These are phyloP conservation scores for Acer negundo DNA, from an alignment of 345 rosid genomes.

Conservation along the genomic window DNA sequence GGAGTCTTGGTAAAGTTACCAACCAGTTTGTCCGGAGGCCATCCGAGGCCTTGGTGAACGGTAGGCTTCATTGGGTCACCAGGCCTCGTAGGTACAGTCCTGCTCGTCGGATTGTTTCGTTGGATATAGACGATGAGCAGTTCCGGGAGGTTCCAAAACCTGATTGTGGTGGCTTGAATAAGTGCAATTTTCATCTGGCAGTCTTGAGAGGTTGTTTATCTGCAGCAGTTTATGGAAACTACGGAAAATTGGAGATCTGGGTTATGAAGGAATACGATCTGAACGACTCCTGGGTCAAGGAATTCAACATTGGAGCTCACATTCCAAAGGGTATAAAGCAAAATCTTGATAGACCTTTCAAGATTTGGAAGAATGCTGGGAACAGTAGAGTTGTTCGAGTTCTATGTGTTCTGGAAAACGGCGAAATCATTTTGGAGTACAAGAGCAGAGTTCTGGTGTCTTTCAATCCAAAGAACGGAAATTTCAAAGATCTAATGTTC, in stretches of 20 bases:
- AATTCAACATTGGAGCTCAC: constrained; percentile 62
- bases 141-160: constrained; percentile 80
- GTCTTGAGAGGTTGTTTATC: constrained; percentile 61
- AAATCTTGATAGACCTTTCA: constrained; percentile 41
- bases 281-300: constrained; percentile 74
- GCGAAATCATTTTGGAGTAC: constrained; percentile 82
- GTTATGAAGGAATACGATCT: constrained; percentile 69
- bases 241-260: constrained; percentile 85
- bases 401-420: constrained; percentile 58
- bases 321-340: constrained; percentile 75
- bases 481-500: constrained; percentile 59
- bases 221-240: constrained; percentile 66
- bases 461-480: constrained; percentile 62
- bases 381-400: constrained; percentile 56
- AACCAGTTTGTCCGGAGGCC: constrained; percentile 59
- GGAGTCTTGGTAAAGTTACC: constrained; percentile 67
- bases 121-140: constrained; percentile 72
- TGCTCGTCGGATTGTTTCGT: constrained; percentile 64
- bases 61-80: constrained; percentile 83
- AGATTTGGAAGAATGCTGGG: constrained; percentile 51
- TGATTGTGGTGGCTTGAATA: constrained; percentile 60
- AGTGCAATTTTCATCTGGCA: constrained; percentile 59
- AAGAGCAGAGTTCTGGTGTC: constrained; percentile 66
- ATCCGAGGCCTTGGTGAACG: constrained; percentile 68
- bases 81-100: constrained; percentile 60